phyloP scores from a whole-genome alignment of 371 early-diverging fungal genomes.

The Chytridiales sp. region DNA sequence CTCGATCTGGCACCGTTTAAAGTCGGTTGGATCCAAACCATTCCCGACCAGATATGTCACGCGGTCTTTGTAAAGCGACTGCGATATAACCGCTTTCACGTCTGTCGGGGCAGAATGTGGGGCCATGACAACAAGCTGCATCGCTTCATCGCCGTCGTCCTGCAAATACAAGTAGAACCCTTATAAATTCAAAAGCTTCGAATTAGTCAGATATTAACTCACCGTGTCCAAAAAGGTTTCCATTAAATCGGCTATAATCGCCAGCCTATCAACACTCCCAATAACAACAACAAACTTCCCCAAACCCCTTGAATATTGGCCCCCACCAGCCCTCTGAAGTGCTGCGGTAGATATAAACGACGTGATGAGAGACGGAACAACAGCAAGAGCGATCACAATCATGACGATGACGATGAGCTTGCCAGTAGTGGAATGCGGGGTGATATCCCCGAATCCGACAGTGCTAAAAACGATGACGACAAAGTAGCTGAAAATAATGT shows the following conservation, averaged over 20 bases:
- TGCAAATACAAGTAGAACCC: too few relatives aligned
- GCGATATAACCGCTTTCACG: constrained; percentile 45
- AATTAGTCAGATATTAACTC: too few relatives aligned
- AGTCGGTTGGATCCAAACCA: constrained; percentile 48
- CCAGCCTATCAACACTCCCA: constrained; percentile 52
- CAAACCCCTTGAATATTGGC: constrained; percentile 43
- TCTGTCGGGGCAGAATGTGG: constrained; percentile 52
- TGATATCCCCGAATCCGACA: constrained; percentile 82
- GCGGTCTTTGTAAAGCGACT: constrained; percentile 27
- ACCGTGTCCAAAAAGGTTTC: constrained; percentile 61
- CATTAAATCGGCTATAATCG: constrained; percentile 60
- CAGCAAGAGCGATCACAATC: constrained; percentile 64
- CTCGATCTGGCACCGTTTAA: constrained; percentile 47
- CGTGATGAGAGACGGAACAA: constrained; percentile 64
- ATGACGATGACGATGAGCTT: constrained; percentile 65
- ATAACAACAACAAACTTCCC: constrained; percentile 64
- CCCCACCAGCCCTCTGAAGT: constrained; percentile 32
- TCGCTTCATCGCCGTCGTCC: constrained; percentile 37
- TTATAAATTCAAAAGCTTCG: too few relatives aligned
- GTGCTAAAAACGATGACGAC: constrained; percentile 61
- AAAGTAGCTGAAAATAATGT: constrained; percentile 33
- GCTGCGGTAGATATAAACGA: constrained; percentile 51
- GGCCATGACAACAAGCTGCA: constrained; percentile 60
- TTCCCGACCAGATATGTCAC: constrained; percentile 49
- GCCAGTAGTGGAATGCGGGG: constrained; percentile 59